Evolutionary conservation across 2,329 filamentous ascomycete genomes (phyloP), one percentile per base, ranked within the genome.

Genomic region (Malbranchea zuffiana): DNA sequence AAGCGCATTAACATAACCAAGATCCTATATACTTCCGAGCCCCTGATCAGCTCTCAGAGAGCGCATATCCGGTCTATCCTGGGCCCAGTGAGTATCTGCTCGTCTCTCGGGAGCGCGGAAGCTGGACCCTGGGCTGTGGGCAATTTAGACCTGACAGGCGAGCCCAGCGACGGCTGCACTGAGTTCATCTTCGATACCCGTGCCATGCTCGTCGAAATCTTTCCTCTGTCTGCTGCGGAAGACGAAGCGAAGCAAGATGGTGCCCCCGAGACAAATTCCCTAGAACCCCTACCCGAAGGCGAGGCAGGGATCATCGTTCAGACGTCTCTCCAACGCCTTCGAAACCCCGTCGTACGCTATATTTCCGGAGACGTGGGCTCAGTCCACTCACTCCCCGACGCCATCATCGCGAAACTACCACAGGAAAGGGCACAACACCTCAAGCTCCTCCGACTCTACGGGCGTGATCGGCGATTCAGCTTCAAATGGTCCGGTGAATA

Each of bases 1-100:
- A 8, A 29, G 1, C 5, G 10, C 1, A 47, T 67, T 24, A 50
- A 44, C 1, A 26, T 68, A 0, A 37, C 52, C 8, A 68, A 67
- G 42, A 48, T 67, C 1, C 52, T 68, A 3, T 68, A 68, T 38
- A 67, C 65, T 0, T 68, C 65, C 0, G 65, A 69, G 20, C 44
- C 52, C 0, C 45, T 69, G 15, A 61, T 54, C 0, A 4, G 30
- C 0, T 34, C 51, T 0, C 63, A 68, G 23, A 50, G 51, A 15
- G 39, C 33, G 0, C 54, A 57, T 8, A 52, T 68, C 1, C 23
- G 23, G 3, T 37, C 46, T 0, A 48, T 59, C 0, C 39, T 68
- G 0, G 55, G 51, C 0, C 40, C 48, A 0, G 44, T 65, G 6
- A 49, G 50, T 5, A 60, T 68, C 13, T 60, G 41, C 36, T 68